Evolutionary conservation across 768 basidiomycete species (phyloP), one percentile per base, ranked within the genome.

Genomic region (Trametes meyenii): DNA sequence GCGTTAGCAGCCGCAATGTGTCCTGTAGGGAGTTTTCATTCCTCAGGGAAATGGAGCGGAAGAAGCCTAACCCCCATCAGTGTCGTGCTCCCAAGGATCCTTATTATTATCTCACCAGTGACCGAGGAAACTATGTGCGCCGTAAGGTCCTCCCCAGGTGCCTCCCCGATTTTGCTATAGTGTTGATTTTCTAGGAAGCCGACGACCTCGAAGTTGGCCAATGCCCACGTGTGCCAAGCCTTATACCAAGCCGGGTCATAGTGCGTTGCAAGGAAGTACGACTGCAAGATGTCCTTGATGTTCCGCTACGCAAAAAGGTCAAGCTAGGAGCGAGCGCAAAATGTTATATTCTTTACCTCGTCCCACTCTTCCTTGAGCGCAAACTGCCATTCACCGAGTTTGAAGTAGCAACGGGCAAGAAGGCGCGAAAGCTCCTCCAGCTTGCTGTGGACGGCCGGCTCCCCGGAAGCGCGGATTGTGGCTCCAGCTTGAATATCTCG

Each of bases 151-250:
- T 80, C 81, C 3, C 83, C 82, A 4, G 85, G 83, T 12, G 89
- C 71, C 55, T 90, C 88, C 11, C 77, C 73, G 21, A 79, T 76
- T 60, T 82, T 82, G 48, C 77, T 79, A 62, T 86, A 84, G 35
- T 74, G 76, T 68, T 86, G 86, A 44, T 76, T 82, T 72, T 96
- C 94, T 68, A 96, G 78, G 68, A 89, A 84, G 26, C 83, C 81
- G 63, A 98, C 87, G 63, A 98, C 93, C 57, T 98, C 94, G 65
- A 97, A 96, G 74, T 98, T 98, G 3, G 95, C 90, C 55, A 98
- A 79, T 2, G 97, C 96, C 94, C 95, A 99, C 0, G 94, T 94
- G 70, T 99, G 97, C 96, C 96, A 98, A 17, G 96, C 97, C 72
- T 99, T 98, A 75, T 98, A 98, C 97, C 97, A 99, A n/a, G 83